These are phyloP conservation scores for Letharia lupina DNA, from an alignment of 495 filamentous ascomycete genomes.

Conservation along the genomic window DNA sequence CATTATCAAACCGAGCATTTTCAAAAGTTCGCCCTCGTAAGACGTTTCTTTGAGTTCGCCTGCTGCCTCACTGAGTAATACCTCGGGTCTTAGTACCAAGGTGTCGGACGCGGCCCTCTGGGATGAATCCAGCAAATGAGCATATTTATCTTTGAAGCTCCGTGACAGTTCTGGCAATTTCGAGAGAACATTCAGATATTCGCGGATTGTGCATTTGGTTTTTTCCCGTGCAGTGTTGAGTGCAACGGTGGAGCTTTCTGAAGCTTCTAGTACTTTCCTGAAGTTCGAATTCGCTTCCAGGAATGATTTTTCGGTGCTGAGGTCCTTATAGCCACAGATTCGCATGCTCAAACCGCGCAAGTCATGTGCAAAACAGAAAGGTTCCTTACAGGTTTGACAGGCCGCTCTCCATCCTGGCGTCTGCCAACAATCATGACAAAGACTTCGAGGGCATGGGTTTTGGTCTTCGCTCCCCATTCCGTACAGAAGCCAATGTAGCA, in stretches of 20 bases:
- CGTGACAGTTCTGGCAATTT: not conserved
- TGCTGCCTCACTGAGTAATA: not conserved
- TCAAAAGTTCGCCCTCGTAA: slow-evolving; percentile 10
- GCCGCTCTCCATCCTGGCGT: slow-evolving; percentile 51
- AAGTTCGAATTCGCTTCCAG: slow-evolving; percentile 13
- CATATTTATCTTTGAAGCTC: slow-evolving; percentile 2
- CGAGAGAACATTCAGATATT: not conserved
- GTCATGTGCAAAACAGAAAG: slow-evolving; percentile 55
- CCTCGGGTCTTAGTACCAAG: not conserved
- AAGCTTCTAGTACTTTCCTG: slow-evolving; percentile 1
- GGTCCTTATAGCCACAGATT: slow-evolving; percentile 51
- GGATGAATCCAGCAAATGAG: not conserved
- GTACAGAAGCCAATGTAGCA: slow-evolving; percentile 42
- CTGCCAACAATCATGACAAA: slow-evolving; percentile 52
- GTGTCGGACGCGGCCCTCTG: not conserved
- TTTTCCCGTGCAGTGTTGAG: not conserved
- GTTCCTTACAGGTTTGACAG: slow-evolving; percentile 49
- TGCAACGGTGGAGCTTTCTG: not conserved
- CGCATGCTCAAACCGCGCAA: slow-evolving; percentile 51
- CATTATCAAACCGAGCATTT: slow-evolving; percentile 20
- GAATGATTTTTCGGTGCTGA: slow-evolving; percentile 41
- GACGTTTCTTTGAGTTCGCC: slow-evolving; percentile 10
- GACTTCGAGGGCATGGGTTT: slow-evolving; percentile 47
- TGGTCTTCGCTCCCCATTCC: slow-evolving; percentile 40
- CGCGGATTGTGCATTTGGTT: not conserved